Evolutionary conservation across 1,284 basidiomycete species (phyloP).

Genomic region (Tetrapyrgos nigripes): DNA sequence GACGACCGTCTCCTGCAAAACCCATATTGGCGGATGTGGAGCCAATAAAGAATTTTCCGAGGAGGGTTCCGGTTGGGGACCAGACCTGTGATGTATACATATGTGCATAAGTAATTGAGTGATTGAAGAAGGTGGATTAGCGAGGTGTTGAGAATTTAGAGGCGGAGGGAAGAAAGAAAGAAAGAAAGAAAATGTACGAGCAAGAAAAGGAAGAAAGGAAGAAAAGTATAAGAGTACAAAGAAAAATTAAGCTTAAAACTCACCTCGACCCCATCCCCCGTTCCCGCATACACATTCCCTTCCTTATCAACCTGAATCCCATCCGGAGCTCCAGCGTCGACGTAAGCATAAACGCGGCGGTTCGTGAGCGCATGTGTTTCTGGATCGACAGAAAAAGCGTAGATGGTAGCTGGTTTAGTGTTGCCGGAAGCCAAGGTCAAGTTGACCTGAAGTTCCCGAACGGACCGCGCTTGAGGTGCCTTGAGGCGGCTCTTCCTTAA

Average conservation of each 20-base stretch:
- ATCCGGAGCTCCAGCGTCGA: conserved; percentile 73
- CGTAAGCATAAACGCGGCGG: conserved; percentile 74
- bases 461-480: no score
- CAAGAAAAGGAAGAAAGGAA: not conserved
- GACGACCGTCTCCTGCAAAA: conserved; percentile 67
- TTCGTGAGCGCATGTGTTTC: conserved; percentile 62
- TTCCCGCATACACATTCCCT: conserved; percentile 75
- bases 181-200: not conserved
- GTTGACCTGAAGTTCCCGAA: no score
- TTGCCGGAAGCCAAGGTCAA: no score
- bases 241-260: no score
- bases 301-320: conserved; percentile 71
- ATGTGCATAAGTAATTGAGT: no score
- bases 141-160: no score
- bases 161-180: no score
- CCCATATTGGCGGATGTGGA: conserved; percentile 66
- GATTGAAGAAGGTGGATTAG: no score
- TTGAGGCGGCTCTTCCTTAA: no score
- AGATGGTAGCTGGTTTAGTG: no score
- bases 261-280: conserved; percentile 66
- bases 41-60: conserved; percentile 80
- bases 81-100: no score
- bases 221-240: no score
- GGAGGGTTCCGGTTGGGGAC: conserved; percentile 63
- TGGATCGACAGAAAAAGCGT: conserved; percentile 73